Percentiles rank a stretch among this genome's conserved stretches.
Evolutionary conservation across 257 asterid species (phyloP).

Genomic region (Solanum lycopersicoides): DNA sequence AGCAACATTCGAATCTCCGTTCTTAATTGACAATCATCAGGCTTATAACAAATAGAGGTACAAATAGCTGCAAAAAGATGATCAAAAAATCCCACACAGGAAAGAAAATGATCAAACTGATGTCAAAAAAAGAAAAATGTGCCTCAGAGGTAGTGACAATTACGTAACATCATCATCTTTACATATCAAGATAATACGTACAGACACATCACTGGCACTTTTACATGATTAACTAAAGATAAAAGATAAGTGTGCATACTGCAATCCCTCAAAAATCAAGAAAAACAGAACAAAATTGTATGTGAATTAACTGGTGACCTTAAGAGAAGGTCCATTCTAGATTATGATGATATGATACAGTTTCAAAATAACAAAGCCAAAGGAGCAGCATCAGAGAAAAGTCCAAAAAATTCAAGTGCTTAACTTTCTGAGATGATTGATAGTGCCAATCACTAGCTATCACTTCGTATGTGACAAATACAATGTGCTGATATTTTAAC

Average conservation of each 20-base stretch:
- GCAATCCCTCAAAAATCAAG: not conserved
- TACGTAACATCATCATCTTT: conserved; percentile 25
- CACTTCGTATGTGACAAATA: not conserved
- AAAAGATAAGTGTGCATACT: not conserved
- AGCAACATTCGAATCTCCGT: conserved; percentile 1
- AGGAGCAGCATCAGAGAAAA: not conserved
- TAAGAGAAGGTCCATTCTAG: not conserved
- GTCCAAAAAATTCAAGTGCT: not conserved
- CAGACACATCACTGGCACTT: conserved; percentile 40
- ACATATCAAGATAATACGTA: conserved; percentile 24
- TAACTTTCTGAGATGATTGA: conserved; percentile 23
- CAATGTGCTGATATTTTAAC: not conserved
- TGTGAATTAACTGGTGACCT: not conserved
- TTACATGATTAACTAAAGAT: not conserved
- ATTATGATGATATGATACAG: not conserved
- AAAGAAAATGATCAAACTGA: not conserved
- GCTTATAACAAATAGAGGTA: not conserved
- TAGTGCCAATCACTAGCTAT: not conserved
- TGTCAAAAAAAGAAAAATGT: not conserved
- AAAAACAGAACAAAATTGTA: not conserved
- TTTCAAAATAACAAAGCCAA: not conserved
- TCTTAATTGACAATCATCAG: not conserved
- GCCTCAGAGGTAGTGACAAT: conserved; percentile 61
- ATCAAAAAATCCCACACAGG: not conserved
- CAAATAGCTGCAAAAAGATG: not conserved